phyloP scores from a whole-genome alignment of 805 yeast species.

The Candida namnaoensis region DNA sequence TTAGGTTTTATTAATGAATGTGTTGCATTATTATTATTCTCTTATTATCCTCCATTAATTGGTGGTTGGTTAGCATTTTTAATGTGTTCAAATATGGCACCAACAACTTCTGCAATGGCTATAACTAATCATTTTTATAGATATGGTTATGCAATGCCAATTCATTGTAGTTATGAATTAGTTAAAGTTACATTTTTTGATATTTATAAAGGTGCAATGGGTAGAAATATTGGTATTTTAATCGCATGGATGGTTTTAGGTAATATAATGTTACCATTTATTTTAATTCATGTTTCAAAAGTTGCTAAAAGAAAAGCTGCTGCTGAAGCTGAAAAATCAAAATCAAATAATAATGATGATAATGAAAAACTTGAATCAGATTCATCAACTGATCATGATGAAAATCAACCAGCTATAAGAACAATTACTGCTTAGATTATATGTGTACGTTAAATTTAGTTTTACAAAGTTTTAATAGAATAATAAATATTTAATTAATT shows the following conservation, averaged over 20 bases:
- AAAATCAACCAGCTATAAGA: no score
- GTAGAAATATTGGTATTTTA: slow-evolving; percentile 45
- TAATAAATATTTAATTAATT: no score
- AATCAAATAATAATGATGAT: not conserved
- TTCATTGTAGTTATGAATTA: slow-evolving; percentile 48
- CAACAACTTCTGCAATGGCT: slow-evolving; percentile 51
- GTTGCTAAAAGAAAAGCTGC: slow-evolving; percentile 3
- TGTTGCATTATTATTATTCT: slow-evolving; percentile 36
- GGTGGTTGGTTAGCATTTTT: slow-evolving; percentile 66
- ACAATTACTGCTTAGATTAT: no score
- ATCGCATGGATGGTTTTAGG: slow-evolving; percentile 45
- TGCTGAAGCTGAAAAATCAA: not conserved
- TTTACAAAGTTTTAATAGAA: not conserved
- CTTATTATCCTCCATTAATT: slow-evolving; percentile 46
- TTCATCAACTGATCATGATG: no score
- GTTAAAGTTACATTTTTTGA: slow-evolving; percentile 44
- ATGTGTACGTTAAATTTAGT: no score
- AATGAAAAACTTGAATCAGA: no score
- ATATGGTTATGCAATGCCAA: slow-evolving; percentile 55
- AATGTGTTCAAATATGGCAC: slow-evolving; percentile 52
- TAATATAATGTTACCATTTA: slow-evolving; percentile 27
- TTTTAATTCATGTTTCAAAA: slow-evolving; percentile 5
- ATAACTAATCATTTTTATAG: slow-evolving; percentile 19
- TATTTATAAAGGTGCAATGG: slow-evolving; percentile 42
- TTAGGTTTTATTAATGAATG: slow-evolving; percentile 64